Percentiles rank a stretch among this genome's conserved stretches.
Evolutionary conservation across 164 flowering plant species (phyloP).

Genomic region (Magnolia officinalis): DNA sequence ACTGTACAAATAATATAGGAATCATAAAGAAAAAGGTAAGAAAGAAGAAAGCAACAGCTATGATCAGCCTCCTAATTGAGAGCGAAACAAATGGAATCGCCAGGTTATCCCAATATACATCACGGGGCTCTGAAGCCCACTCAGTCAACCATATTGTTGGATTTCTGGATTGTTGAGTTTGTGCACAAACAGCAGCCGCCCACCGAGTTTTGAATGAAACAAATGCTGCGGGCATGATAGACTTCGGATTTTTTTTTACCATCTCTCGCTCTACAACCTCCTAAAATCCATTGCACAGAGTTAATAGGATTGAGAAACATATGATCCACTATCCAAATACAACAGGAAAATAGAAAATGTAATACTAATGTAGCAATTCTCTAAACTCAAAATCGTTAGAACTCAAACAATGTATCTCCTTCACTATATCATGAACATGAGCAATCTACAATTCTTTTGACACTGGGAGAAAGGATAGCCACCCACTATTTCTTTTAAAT

Average conservation of each 20-base stretch:
- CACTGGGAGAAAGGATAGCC: background rate
- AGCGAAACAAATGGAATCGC: slow-evolving; percentile 82
- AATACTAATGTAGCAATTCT: background rate
- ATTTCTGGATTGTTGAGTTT: slow-evolving; percentile 82
- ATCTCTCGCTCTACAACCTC: slow-evolving; percentile 47
- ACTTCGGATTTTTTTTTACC: slow-evolving; percentile 42
- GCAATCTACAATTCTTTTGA: background rate
- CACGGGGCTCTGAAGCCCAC: slow-evolving; percentile 95
- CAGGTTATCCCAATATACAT: slow-evolving; percentile 80
- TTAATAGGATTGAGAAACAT: background rate
- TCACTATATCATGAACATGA: background rate
- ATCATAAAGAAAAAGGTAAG: slow-evolving; percentile 92
- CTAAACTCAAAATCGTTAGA: background rate
- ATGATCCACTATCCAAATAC: background rate
- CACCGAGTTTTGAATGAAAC: slow-evolving; percentile 86
- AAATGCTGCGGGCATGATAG: slow-evolving; percentile 83
- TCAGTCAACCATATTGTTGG: slow-evolving; percentile 90
- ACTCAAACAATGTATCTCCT: background rate
- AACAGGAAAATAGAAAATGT: background rate
- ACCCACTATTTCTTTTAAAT: background rate
- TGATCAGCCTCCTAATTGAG: slow-evolving; percentile 58
- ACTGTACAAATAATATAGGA: slow-evolving; percentile 82
- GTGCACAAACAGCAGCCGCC: slow-evolving; percentile 96
- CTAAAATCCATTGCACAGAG: slow-evolving; percentile 26
- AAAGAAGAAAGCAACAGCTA: slow-evolving; percentile 75